Evolutionary conservation across 306 rosid species (phyloP).

Genomic region (Pyrus communis): DNA sequence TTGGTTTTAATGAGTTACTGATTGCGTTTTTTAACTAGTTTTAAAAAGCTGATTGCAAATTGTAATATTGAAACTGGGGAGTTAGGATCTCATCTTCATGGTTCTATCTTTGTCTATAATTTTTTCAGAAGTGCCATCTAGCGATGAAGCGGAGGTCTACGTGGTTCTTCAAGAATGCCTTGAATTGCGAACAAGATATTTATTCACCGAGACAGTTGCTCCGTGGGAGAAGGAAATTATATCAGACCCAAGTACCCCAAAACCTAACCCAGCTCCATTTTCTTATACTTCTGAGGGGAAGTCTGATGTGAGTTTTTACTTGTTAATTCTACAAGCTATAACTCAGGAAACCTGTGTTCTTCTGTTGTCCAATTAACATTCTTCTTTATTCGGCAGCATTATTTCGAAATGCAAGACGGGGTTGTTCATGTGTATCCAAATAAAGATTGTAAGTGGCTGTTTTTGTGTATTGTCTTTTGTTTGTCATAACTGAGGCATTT

Average conservation of each 20-base stretch:
- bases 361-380: slow-evolving; percentile 15
- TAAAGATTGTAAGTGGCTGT: slow-evolving; percentile 52
- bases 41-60: background rate
- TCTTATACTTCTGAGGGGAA: slow-evolving; percentile 58
- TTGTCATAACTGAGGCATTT: slow-evolving; percentile 3
- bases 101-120: background rate
- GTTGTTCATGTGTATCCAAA: slow-evolving; percentile 77
- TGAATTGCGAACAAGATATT: slow-evolving; percentile 69
- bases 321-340: background rate
- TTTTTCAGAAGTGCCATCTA: slow-evolving; percentile 69
- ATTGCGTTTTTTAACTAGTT: background rate
- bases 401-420: slow-evolving; percentile 89
- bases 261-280: slow-evolving; percentile 82
- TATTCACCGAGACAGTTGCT: slow-evolving; percentile 74
- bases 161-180: slow-evolving; percentile 90
- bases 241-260: slow-evolving; percentile 90
- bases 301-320: slow-evolving; percentile 71
- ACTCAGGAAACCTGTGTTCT: background rate
- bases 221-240: slow-evolving; percentile 95
- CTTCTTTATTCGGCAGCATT: slow-evolving; percentile 54
- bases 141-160: slow-evolving; percentile 78
- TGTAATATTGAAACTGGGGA: background rate
- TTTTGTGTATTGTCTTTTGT: background rate
- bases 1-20: background rate
- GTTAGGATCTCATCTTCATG: background rate